Base-by-base conservation (phyloP, 78 protist species). In the Dictyostelium brefeldianum region DNA sequence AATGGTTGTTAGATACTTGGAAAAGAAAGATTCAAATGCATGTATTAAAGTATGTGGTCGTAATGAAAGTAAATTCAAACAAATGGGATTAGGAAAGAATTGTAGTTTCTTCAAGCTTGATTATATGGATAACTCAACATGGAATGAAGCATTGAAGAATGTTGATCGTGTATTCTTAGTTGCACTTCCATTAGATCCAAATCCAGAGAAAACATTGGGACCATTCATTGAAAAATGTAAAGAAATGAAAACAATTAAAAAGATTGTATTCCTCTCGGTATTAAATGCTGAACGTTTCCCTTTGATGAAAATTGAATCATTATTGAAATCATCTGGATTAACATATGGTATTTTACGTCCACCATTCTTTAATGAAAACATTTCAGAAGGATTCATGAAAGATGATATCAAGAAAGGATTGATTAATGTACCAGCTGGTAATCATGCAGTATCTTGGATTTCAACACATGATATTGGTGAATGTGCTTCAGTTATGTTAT, bases 281-380 rank as follows among this genome's bases (percentile, higher is more conserved):
- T 14, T 80, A 0, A 67, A 80, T 22, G 71, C 87, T 20, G 87
- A 80, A 25, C 31, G 75, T 43, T 48, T 80, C 17, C 75, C 71
- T 43, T 46, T 80, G 29, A 25, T 59, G 1, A 59, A 80, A n/a
- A 22, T 56, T 25, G 87, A 80, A 46, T 25, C 15, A 8, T 41
- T 59, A 8, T 12, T 80, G 43, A 65, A 80, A 57, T 14, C n/a
- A 0, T 59, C 54, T 46, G 87, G 87, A 4, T 14, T 80, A 1
- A 9, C 31, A 1, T 73, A 6, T 47, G 31, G 25, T 22, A 46
- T 73, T 6, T 20, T 73, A 0, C 7, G 83, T 15, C 83, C 83
- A 78, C 83, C 83, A 14, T 78, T 78, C 54, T 78, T 78, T 20
- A 29, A 36, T 10, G 83, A 78, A 7, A 78, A 78, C 36, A 56